Evolutionary conservation across 768 basidiomycete species (phyloP), one percentile per base, ranked within the genome.

Genomic region (Sporobolomyces pararoseus): DNA sequence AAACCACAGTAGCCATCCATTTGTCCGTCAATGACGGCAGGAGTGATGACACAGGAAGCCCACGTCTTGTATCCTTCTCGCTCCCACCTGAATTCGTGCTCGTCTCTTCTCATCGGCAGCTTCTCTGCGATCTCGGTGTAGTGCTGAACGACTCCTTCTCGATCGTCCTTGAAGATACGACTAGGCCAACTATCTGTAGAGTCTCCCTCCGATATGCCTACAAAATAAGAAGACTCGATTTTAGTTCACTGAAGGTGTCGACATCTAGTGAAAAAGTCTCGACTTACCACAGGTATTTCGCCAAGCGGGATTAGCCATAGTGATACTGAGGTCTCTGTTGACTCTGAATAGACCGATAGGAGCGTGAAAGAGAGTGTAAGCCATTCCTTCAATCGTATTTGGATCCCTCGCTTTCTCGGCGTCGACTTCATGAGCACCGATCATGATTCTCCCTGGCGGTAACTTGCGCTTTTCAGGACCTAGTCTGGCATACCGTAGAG

Each of bases 291-390:
- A 54, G 16, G 32, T 55, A 9, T 32, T 54, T 3, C 42, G 16
- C 42, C 52, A 55, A 13, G 9, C 34, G 31, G 54, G 64, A 35
- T 55, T 55, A 19, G 53, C 53, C 31, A 46, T 32, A 19, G 42
- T 47, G 51, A 67, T 49, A 23, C 39, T 32, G 2, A 67, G 42
- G 34, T 67, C 66, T 1, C 2, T 53, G 44, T 67, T 61, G 31
- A 67, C 66, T 13, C 66, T 7, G 66, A 67, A 67, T 16, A 61
- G 17, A 12, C 59, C 66, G 51, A 67, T 50, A 4, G 66, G 66
- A 0, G 51, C 39, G 27, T 67, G 50, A 31, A 59, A 67, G 6
- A 54, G 42, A 37, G 66, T 61, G 59, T 39, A 67, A 19, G 52
- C 59, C 44, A 68, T 44, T 9, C 66, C 66, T 25, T 62, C 66